phyloP scores from a whole-genome alignment of 2,329 filamentous ascomycete genomes.

The Calonectria pauciramosa region DNA sequence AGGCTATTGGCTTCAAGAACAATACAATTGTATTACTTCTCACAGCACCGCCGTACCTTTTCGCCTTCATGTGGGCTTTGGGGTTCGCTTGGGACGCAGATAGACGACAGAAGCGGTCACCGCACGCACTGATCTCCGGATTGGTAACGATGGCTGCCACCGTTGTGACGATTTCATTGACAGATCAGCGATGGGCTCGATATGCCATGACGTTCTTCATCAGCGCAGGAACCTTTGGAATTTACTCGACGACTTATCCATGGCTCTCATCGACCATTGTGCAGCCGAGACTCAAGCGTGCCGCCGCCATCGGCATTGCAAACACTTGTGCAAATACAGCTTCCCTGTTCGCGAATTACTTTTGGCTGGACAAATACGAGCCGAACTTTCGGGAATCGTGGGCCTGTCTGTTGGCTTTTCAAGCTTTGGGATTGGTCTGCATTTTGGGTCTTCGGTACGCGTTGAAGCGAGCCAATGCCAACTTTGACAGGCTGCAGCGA shows the following conservation, averaged over 20 bases:
- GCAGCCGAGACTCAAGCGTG: not conserved
- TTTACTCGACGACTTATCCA: conserved; percentile 1
- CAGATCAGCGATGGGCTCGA: not conserved
- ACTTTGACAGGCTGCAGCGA: not conserved
- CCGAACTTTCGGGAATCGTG: not conserved
- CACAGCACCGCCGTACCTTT: not conserved
- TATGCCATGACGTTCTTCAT: not conserved
- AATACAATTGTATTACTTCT: not conserved
- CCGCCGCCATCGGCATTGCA: not conserved
- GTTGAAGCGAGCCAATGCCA: not conserved
- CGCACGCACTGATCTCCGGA: not conserved
- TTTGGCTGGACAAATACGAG: not conserved
- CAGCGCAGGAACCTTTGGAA: not conserved
- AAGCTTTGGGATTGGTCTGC: not conserved
- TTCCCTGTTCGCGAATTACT: not conserved
- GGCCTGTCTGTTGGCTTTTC: not conserved
- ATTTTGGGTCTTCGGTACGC: not conserved
- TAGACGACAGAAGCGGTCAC: not conserved
- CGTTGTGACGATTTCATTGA: not conserved
- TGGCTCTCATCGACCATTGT: not conserved
- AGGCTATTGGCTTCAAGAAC: not conserved
- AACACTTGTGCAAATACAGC: not conserved
- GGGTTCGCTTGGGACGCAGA: not conserved
- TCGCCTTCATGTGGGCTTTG: not conserved
- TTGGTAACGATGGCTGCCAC: not conserved